Evolutionary conservation across 2,329 filamentous ascomycete genomes (phyloP), one percentile per base, ranked within the genome.

Genomic region (Rutstroemia sp.): DNA sequence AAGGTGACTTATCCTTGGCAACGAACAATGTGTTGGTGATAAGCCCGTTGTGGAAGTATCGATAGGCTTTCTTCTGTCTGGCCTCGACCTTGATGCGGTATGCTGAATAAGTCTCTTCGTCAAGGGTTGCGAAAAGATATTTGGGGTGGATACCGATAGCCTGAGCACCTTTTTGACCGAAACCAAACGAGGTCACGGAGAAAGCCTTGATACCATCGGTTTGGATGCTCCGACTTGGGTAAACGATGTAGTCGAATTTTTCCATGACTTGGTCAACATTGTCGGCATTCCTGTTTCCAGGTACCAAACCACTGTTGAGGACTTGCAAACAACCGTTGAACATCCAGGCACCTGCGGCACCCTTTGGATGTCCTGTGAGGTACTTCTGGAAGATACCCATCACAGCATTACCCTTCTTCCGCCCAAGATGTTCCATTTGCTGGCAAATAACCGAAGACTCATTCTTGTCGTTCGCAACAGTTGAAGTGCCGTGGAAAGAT

Each of bases 321-420:
- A 96, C 90, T 73, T 99, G 94, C 71, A 99, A 78, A 72, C 89
- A 94, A 63, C 94, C 94, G 78, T 99, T 99, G 82, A 99, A 86
- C 94, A 99, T 99, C 92, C 94, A 99, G 49, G 92, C 94, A 78
- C 94, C 94, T 59, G 94, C 94, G 68, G 94, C 92, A 86, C 94
- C 94, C 84, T 99, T 99, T 68, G 94, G 94, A 72, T 99, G 94
- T 73, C 94, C 94, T 54, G 95, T 99, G 60, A 99, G 85, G 73
- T 95, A 97, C 76, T 99, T 99, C 76, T 99, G 94, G 88, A 97
- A 99, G 72, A 99, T 92, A 78, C 92, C 94, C 63, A 97, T 76
- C 14, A 99, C 79, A 34, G 94, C 92, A 69, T 99, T 99, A 68
- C 95, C 94, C 84, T 96, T 96, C 75, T 86, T 87, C 67, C 94